phyloP scores from a whole-genome alignment of 2,329 filamentous ascomycete species.

The Apiospora sp. region DNA sequence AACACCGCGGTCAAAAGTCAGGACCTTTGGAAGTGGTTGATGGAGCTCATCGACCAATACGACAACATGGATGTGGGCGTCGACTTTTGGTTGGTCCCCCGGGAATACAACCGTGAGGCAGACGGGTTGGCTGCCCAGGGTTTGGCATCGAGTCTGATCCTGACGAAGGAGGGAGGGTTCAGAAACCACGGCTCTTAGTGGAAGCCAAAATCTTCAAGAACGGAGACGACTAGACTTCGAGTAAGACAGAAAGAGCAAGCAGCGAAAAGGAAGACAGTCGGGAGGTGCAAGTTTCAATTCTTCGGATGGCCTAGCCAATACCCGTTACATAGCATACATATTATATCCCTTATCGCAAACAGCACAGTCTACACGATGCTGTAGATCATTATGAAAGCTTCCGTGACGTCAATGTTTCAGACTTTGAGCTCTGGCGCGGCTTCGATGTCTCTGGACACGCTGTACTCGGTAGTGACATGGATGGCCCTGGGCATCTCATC shows the following conservation, averaged over 20 bases:
- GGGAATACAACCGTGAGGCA: constrained; percentile 50
- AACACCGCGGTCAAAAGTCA: constrained; percentile 53
- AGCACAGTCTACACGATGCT: background rate
- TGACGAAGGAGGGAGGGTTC: background rate
- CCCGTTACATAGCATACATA: background rate
- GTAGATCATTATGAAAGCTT: too few relatives aligned
- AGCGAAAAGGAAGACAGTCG: background rate
- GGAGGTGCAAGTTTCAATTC: background rate
- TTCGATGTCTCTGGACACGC: background rate
- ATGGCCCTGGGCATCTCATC: background rate
- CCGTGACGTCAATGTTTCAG: background rate
- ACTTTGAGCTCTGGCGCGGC: background rate
- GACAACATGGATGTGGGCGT: constrained; percentile 44
- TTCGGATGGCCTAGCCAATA: background rate
- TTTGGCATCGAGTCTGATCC: background rate
- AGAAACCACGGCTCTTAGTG: background rate
- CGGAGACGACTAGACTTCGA: background rate
- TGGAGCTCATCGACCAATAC: constrained; percentile 48
- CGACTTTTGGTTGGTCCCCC: constrained; percentile 57
- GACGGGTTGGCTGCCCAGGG: constrained; percentile 36
- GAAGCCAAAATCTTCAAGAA: background rate
- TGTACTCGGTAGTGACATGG: background rate
- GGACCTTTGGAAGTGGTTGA: constrained; percentile 60
- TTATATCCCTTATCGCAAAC: background rate
- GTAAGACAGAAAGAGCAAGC: background rate